Evolutionary conservation across 2,329 filamentous ascomycete species (phyloP).

Genomic region (Exophiala alcalophila): DNA sequence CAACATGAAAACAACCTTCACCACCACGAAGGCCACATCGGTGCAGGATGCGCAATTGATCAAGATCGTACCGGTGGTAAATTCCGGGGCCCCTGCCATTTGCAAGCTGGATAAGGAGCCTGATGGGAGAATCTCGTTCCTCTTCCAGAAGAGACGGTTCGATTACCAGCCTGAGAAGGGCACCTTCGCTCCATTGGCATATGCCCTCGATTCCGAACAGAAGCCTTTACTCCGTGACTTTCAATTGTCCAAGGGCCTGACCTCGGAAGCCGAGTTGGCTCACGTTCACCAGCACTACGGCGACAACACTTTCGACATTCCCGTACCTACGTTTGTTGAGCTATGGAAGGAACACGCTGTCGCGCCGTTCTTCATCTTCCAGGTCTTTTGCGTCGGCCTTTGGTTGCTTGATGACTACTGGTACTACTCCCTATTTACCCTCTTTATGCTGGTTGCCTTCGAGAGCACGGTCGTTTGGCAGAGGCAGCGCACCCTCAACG

Average conservation of each 20-base stretch:
- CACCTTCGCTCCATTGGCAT: constrained; percentile 77
- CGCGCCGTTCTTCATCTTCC: constrained; percentile 98
- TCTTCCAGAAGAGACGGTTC: constrained; percentile 98
- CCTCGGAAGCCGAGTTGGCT: constrained; percentile 70
- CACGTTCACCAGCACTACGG: constrained; percentile 90
- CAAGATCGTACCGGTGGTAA: constrained; percentile 86
- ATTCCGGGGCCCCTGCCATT: constrained; percentile 86
- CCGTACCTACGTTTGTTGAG: constrained; percentile 91
- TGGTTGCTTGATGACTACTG: constrained; percentile 99
- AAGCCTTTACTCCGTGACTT: constrained; percentile 76
- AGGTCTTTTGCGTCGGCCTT: constrained; percentile 95
- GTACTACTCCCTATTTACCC: constrained; percentile 99
- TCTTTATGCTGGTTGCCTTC: constrained; percentile 96
- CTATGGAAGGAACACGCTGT: constrained; percentile 98
- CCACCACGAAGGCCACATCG: constrained; percentile 65
- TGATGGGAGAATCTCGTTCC: constrained; percentile 74
- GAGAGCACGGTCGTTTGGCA: constrained; percentile 99
- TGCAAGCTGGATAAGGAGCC: constrained; percentile 76
- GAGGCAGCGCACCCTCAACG: constrained; percentile 87
- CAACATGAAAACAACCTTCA: constrained; percentile 77
- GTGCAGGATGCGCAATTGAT: constrained; percentile 77
- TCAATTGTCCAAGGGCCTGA: constrained; percentile 75
- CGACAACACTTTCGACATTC: constrained; percentile 94
- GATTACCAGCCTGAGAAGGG: constrained; percentile 70
- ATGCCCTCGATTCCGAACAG: constrained; percentile 79